Evolutionary conservation across 768 basidiomycete species (phyloP).

Genomic region (Xerocomellus chrysenteron): DNA sequence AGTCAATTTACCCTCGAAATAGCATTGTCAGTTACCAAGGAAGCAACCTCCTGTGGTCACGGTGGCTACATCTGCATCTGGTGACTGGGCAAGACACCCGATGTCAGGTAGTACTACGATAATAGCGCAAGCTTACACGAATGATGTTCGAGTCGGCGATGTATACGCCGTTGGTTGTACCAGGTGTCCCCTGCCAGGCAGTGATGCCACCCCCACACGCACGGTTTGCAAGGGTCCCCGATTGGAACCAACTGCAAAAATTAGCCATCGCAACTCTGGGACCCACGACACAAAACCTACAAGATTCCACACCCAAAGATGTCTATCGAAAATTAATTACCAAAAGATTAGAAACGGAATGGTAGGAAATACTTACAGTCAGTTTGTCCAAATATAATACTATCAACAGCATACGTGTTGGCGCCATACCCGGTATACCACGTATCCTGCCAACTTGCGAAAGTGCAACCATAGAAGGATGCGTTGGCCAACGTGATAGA

Average conservation of each 20-base stretch:
- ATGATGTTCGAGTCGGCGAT: conserved; percentile 55
- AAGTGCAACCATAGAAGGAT: conserved; percentile 43
- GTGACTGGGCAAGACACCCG: conserved; percentile 41
- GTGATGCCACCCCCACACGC: conserved; percentile 65
- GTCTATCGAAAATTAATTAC: neutral
- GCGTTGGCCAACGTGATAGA: conserved; percentile 66
- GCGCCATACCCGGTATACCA: conserved; percentile 62
- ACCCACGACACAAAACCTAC: conserved; percentile 1
- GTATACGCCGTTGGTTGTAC: conserved; percentile 50
- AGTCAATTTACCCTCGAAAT: neutral
- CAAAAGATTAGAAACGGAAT: neutral
- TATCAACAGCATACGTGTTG: conserved; percentile 60
- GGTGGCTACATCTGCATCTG: conserved; percentile 53
- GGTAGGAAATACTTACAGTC: conserved; percentile 47
- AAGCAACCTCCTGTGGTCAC: conserved; percentile 47
- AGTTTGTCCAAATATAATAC: conserved; percentile 60
- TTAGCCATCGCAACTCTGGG: neutral
- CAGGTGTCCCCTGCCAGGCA: conserved; percentile 57
- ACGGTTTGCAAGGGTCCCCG: conserved; percentile 56
- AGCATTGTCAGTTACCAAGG: conserved; percentile 38
- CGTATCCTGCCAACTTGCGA: conserved; percentile 34
- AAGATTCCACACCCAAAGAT: conserved; percentile 11
- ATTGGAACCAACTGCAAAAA: conserved; percentile 55
- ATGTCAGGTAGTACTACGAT: neutral
- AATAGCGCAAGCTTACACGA: conserved; percentile 39